A percentile compares a stretch with the other conserved stretches of the same genome.
Evolutionary conservation across 2,329 filamentous ascomycete genomes (phyloP).

Genomic region (Xylaria sp.): DNA sequence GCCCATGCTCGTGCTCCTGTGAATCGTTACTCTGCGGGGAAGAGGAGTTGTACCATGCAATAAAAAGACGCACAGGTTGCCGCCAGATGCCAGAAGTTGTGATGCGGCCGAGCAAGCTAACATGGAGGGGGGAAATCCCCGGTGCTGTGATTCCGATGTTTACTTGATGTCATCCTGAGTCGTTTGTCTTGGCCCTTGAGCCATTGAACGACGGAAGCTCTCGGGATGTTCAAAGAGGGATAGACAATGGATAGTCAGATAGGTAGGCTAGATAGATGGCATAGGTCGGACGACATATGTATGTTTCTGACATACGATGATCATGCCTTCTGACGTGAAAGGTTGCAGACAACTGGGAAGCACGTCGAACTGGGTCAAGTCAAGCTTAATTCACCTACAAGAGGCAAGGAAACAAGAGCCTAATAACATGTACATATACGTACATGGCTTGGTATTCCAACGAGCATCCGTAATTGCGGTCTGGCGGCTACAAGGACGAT

Average conservation of each 20-base stretch:
- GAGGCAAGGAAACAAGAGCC: not conserved
- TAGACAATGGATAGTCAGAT: too few species aligned
- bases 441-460: too few species aligned
- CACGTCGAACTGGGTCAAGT: too few species aligned
- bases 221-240: too few species aligned
- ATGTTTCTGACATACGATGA: not conserved
- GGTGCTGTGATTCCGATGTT: too few species aligned
- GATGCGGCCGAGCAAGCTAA: too few species aligned
- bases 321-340: not conserved
- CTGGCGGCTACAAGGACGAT: too few species aligned
- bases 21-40: not conserved
- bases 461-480: too few species aligned
- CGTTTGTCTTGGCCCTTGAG: not conserved
- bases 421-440: too few species aligned
- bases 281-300: too few species aligned
- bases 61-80: not conserved
- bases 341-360: not conserved
- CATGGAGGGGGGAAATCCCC: too few species aligned
- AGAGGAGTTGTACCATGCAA: too few species aligned
- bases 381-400: not conserved
- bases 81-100: not conserved
- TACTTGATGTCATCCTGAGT: not conserved
- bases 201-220: not conserved
- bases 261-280: not conserved
- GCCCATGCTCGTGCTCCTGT: not conserved